phyloP scores from a whole-genome alignment of 2,329 filamentous ascomycete species.

The Ophiosphaerella herpotricha region DNA sequence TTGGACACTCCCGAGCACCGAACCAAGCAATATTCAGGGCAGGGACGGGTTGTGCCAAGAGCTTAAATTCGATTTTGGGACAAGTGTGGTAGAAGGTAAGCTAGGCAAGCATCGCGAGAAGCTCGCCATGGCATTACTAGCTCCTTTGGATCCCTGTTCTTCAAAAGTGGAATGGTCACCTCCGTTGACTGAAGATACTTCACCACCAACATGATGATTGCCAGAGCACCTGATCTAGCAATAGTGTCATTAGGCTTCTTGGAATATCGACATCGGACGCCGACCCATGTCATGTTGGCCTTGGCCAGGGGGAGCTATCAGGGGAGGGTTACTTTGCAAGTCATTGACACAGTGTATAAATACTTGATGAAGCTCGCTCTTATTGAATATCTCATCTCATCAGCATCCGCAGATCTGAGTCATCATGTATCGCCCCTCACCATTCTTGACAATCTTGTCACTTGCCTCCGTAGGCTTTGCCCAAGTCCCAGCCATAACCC shows the following conservation, averaged over 20 bases:
- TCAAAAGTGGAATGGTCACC: constrained; percentile 2
- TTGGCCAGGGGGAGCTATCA: no score
- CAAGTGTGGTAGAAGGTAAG: constrained; percentile 4
- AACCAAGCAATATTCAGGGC: constrained; percentile 1
- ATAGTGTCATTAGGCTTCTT: not conserved
- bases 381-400: constrained; percentile 2
- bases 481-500: constrained; percentile 27
- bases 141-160: constrained; percentile 1
- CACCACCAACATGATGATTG: constrained; percentile 1
- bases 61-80: constrained; percentile 11
- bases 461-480: constrained; percentile 24
- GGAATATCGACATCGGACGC: no score
- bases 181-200: not conserved
- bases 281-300: no score
- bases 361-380: not conserved
- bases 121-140: constrained; percentile 2
- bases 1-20: constrained; percentile 11
- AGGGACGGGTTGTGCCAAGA: constrained; percentile 8
- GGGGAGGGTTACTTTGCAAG: not conserved
- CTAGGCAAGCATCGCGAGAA: not conserved
- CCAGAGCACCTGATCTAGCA: constrained; percentile 2
- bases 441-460: constrained; percentile 19
- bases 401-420: not conserved
- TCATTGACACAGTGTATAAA: constrained; percentile 17
- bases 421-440: constrained; percentile 25